Base-by-base conservation (phyloP, 1,139 yeast species). In the Candida sp. region DNA sequence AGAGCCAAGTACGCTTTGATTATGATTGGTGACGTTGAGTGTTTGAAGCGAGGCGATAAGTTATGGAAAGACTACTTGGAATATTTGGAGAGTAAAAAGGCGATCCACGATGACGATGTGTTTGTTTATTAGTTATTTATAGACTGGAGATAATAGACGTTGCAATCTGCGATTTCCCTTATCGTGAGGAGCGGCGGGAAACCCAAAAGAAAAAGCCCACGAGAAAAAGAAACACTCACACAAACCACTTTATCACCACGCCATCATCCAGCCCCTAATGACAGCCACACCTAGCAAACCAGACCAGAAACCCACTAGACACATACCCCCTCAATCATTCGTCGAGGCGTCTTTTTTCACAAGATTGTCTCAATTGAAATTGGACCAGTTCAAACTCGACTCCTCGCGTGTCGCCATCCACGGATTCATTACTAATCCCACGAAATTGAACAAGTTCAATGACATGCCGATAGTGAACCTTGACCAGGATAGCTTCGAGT, bases 261-360 rank as follows among this genome's bases (percentile, higher is more conserved):
- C 8, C 12, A 34, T 17, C 17, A 17, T 17, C 17, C 17, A 17
- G 17, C 17, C 12, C 23, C 12, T 12, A 34, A 34, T 34, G 38
- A 37, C 32, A 17, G 39, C 42, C 12, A 42, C 47, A 43, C 26
- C 27, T 9, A 34, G 25, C 7, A 11, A 30, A 27, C 31, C 11
- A 34, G 40, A 31, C 45, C n/a, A 41, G 6, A 34, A 12, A 35
- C 12, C 12, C 57, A 81, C 32, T 34, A 75, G 75, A 56, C 86
- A 76, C 66, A 76, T 83, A 1, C 81, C 90, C 0, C 70, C 85
- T 27, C 84, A 81, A 54, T 87, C 97, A 2, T 88, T 88, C 65
- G 85, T 88, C 33, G 98, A 93, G 62, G 84, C 97, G 0, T 83
- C 96, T 0, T 94, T 94, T 68, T 94, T 94, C 72, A 85, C 87